These are phyloP conservation scores for Solanum hybrid DNA, from an alignment of 305 asterid genomes.

Conservation along the genomic window DNA sequence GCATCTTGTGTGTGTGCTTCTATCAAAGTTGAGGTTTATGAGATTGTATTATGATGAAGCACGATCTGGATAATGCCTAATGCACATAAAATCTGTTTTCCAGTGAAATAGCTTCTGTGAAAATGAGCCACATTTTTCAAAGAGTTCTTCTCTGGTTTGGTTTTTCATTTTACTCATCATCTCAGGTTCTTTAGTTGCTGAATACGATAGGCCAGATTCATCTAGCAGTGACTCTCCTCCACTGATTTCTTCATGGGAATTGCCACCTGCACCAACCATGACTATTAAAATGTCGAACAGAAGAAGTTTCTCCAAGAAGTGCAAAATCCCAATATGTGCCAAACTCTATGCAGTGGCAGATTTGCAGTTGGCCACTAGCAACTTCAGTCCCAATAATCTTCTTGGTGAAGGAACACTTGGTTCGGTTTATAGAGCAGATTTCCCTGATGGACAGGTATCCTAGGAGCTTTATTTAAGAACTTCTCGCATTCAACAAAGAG, in stretches of 20 bases:
- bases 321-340: conserved; percentile 36
- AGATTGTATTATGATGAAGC: background rate
- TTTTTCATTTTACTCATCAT: background rate
- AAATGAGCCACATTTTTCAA: background rate
- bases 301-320: conserved; percentile 38
- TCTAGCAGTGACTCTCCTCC: conserved; percentile 53
- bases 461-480: background rate
- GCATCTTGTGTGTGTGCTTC: background rate
- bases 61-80: background rate
- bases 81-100: background rate
- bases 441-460: conserved; percentile 72
- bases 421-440: conserved; percentile 72
- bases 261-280: conserved; percentile 57
- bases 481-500: background rate
- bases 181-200: conserved; percentile 26
- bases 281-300: conserved; percentile 35
- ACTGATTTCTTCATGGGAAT: conserved; percentile 44
- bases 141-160: background rate
- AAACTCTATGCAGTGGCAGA: conserved; percentile 56
- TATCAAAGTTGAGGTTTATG: background rate
- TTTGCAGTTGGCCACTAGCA: conserved; percentile 78
- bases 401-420: conserved; percentile 94
- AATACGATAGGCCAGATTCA: conserved; percentile 35
- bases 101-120: background rate
- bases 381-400: conserved; percentile 52